Conservation (phyloP, 108 stramenopile genomes). For the Chaetoceros tenuissimus region DNA sequence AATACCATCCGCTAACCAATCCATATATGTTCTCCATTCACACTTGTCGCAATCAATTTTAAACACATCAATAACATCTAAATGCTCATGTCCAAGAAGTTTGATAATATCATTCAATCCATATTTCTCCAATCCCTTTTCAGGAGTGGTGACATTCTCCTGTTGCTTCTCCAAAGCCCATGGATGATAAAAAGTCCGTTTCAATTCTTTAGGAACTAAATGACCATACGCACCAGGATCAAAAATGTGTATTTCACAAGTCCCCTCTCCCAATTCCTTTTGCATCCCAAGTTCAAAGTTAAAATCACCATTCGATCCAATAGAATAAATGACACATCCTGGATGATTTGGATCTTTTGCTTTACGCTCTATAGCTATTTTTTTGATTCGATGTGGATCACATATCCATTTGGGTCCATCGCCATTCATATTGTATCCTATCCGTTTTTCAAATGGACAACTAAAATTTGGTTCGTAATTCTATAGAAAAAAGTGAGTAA, state of each 20-base stretch:
- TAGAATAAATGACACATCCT: constrained; percentile 23
- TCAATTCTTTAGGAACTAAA: no score
- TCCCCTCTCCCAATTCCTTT: neutral
- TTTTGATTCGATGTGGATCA: constrained; percentile 20
- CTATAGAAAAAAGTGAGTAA: no score
- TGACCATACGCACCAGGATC: constrained; percentile 18
- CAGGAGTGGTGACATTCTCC: constrained; percentile 10
- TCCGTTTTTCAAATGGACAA: constrained; percentile 21
- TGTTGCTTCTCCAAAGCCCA: constrained; percentile 36
- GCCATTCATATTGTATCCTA: constrained; percentile 14
- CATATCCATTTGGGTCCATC: constrained; percentile 28
- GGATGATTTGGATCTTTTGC: neutral
- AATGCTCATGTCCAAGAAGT: constrained; percentile 38
- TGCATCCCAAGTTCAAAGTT: constrained; percentile 16
- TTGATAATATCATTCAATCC: constrained; percentile 15
- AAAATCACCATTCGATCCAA: constrained; percentile 24
- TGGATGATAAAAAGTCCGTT: constrained; percentile 26
- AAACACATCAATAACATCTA: constrained; percentile 38
- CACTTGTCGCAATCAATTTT: constrained; percentile 48
- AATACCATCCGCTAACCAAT: constrained; percentile 19
- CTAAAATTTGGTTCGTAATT: constrained; percentile 36
- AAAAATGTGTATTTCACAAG: constrained; percentile 44
- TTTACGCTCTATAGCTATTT: neutral
- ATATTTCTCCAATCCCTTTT: neutral
- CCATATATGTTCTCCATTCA: constrained; percentile 27